Base-by-base conservation (phyloP, 2,329 filamentous ascomycete species). In the Exophiala lecanii-corni region DNA sequence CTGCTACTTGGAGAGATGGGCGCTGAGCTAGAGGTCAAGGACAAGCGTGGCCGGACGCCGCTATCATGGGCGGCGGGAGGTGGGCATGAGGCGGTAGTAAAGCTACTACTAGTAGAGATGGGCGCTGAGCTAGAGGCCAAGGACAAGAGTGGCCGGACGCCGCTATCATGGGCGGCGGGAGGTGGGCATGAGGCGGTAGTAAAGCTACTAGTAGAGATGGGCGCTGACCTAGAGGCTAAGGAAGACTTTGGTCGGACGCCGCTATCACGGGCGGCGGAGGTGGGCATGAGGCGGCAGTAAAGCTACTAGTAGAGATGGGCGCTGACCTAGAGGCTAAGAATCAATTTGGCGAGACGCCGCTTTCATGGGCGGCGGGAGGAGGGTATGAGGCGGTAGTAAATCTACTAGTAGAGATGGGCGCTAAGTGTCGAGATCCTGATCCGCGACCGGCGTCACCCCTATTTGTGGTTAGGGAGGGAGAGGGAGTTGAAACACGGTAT, bases 211-310 rank as follows among this genome's bases (percentile, higher is more conserved):
- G 12, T 9, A 23, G 19, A 12, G 6, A 9, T 9, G 10, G 23
- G 18, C 12, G 35, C 23, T 38, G 20, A 38, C 12, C 9, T 38
- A n/a, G 19, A 38, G 9, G 6, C 35, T 20, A 19, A 25, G 20
- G 12, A 19, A 23, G 12, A 38, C 9, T 23, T 7, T 23, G 35
- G 18, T 12, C 15, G 35, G 19, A 21, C 35, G 18, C 15, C 35
- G 18, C 19, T 38, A 20, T 38, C 35, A 38, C 23, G 23, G 10
- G 35, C 35, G 12, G 35, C 35, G 6, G 20, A 38, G 15, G 10
- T 18, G 35, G 35, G 19, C 19, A 38, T 23, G 35, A 19, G 35
- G 35, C 35, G 20, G 20, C 23, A 15, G 35, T 38, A 9, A 25
- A 34, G 32, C 32, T 34, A 15, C 32, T 34, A 15, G 32, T 34